Evolutionary conservation across 805 yeast species (phyloP), one percentile per base, ranked within the genome.

Genomic region (Priceomyces castillae): DNA sequence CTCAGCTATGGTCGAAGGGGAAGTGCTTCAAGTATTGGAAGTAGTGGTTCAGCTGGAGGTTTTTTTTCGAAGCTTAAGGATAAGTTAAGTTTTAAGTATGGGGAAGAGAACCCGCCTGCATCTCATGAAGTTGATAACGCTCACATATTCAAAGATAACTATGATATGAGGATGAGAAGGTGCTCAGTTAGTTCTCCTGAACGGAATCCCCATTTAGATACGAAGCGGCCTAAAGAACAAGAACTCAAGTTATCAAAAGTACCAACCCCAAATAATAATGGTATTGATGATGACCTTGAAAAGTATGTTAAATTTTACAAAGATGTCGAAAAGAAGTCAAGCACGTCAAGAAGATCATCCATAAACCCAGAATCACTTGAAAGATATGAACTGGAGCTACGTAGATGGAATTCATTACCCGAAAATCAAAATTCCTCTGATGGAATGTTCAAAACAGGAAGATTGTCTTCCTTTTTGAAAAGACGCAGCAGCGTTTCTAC

Each of bases 61-160:
- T 61, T 69, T 30, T 67, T 69, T 44, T 59, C 69, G 33, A 69
- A 66, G 44, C 48, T 69, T 20, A 70, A 69, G 47, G 67, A 58
- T 12, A 65, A 61, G 45, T 55, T 68, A 33, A 23, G 35, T 45
- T 60, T 53, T 33, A 55, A 49, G 50, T 44, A 46, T 15, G 17
- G 10, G 11, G 30, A 34, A 3, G 38, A 36, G 10, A 28, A 28
- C 11, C 14, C 34, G 16, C 30, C 7, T 14, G 19, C 48, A 3
- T 37, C 41, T 17, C 44, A 37, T 9, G 30, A 40, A 1, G 40
- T 46, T 5, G 28, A 41, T 2, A 36, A 38, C 15, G 33, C 37
- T 3, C 39, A 47, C 7, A 17, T 53, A 2, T 58, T 56, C 46
- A 58, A 54, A 42, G 49, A 46, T 7, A 48, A 56, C 42, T 57